phyloP scores from a whole-genome alignment of 2,329 filamentous ascomycete genomes.

The Xylaria sp. region DNA sequence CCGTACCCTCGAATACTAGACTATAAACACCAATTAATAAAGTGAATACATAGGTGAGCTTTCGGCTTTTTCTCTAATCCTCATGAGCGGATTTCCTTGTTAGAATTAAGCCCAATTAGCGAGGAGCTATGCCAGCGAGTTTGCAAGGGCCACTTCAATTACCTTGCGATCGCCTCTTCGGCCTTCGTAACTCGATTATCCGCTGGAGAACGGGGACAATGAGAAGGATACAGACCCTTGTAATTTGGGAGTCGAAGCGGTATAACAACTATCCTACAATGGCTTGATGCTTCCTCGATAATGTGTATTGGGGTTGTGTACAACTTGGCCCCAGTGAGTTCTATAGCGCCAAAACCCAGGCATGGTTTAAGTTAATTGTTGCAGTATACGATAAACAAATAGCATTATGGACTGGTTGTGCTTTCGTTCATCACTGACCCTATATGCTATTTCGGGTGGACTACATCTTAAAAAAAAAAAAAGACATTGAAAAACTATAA shows the following conservation, averaged over 20 bases:
- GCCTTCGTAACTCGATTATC: not conserved
- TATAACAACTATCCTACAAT: not conserved
- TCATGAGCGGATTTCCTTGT: not conserved
- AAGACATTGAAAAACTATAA: not conserved
- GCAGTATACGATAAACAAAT: not conserved
- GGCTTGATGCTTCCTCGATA: slow-evolving; percentile 3
- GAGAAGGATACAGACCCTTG: no score
- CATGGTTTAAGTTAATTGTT: not conserved
- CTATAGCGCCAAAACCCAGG: fast-evolving
- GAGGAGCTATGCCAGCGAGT: not conserved
- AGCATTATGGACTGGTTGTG: not conserved
- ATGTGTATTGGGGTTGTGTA: not conserved
- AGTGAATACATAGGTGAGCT: slow-evolving; percentile 25
- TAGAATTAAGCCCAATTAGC: not conserved
- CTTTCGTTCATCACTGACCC: fast-evolving
- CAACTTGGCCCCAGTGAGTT: not conserved
- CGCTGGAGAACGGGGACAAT: no score
- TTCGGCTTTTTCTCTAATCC: slow-evolving; percentile 14
- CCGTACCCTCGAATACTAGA: slow-evolving; percentile 11
- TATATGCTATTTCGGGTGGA: not conserved
- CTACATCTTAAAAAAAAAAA: not conserved
- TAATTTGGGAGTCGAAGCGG: no score
- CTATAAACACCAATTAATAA: not conserved
- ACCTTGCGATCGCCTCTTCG: not conserved
- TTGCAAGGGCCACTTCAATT: not conserved